Evolutionary conservation across 768 basidiomycete species (phyloP), one percentile per base, ranked within the genome.

Genomic region (Podaxis mareebaensis): DNA sequence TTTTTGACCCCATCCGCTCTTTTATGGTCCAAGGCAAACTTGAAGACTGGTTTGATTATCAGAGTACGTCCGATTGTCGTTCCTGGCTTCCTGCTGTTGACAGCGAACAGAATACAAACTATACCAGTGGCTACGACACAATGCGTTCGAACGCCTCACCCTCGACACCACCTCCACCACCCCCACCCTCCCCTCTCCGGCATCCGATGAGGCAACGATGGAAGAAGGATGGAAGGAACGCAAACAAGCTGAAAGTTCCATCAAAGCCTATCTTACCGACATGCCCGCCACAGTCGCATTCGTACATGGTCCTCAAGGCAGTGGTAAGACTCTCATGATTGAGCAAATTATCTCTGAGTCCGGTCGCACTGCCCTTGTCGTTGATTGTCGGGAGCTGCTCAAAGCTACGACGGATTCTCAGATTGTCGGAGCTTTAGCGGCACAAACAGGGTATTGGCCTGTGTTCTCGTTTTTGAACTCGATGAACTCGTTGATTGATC

Each of bases 1-100:
- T 98, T 57, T 97, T 98, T 69, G 95, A 98, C 73, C 95, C 95
- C 2, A 84, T 99, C 46, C 89, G 96, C 28, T 85, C 88, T 2
- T 78, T 94, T 63, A 93, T 88, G 80, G 84, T 99, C 0, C 83
- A 93, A 77, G 86, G 85, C 26, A 92, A 94, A 69, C 80, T 97
- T 68, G 77, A 90, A 51, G 83, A 93, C 46, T 92, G 92, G 83
- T 95, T 97, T 68, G 89, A 96, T 68, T 86, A 89, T 67, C 81
- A 82, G 73, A 82, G 92, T 91, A 70, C 1, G 78, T 66, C 12
- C 48, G 10, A 48, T 24, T 60, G 24, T 49, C n/a, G 22, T 61
- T 17, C 62, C 54, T 53, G 10, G 8, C n/a, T 3, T 38, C 22
- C 46, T 48, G 36, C 48, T 3, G 39, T 7, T 39, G 24, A 42